These are phyloP conservation scores for Mycena latifolia DNA, from an alignment of 768 basidiomycete species.

Conservation along the genomic window DNA sequence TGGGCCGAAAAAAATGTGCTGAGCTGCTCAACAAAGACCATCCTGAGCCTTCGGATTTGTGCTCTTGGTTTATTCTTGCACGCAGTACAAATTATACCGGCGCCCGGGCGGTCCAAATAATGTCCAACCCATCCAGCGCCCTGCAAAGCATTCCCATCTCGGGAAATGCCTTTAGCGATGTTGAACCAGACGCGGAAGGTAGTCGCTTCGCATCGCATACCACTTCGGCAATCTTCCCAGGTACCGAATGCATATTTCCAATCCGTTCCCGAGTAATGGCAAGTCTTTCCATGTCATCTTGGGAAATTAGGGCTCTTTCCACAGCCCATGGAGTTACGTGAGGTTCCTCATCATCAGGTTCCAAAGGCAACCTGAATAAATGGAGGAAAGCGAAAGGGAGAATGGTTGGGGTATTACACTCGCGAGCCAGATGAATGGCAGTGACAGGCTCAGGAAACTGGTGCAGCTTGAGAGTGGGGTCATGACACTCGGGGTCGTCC, in stretches of 20 bases:
- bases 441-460: slow-evolving; percentile 10
- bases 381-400: slow-evolving; percentile 22
- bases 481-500: too few relatives aligned
- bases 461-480: background rate
- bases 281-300: background rate
- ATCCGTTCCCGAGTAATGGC: slow-evolving; percentile 11
- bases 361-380: background rate
- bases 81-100: too few relatives aligned
- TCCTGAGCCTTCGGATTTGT: too few relatives aligned
- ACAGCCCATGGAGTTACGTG: background rate
- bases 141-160: too few relatives aligned
- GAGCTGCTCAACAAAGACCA: too few relatives aligned
- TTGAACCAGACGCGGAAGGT: background rate
- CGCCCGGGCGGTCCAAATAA: too few relatives aligned
- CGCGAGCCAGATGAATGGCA: slow-evolving; percentile 16
- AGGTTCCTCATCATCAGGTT: background rate
- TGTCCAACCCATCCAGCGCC: too few relatives aligned
- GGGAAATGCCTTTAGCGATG: background rate
- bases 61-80: too few relatives aligned
- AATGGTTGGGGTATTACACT: slow-evolving; percentile 5
- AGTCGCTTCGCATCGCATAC: background rate
- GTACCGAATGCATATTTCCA: background rate
- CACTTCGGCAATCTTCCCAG: slow-evolving; percentile 4
- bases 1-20: too few relatives aligned
- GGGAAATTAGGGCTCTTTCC: background rate